Evolutionary conservation across 2,329 filamentous ascomycete species (phyloP).

Genomic region (Colletotrichum gloeosporioides): DNA sequence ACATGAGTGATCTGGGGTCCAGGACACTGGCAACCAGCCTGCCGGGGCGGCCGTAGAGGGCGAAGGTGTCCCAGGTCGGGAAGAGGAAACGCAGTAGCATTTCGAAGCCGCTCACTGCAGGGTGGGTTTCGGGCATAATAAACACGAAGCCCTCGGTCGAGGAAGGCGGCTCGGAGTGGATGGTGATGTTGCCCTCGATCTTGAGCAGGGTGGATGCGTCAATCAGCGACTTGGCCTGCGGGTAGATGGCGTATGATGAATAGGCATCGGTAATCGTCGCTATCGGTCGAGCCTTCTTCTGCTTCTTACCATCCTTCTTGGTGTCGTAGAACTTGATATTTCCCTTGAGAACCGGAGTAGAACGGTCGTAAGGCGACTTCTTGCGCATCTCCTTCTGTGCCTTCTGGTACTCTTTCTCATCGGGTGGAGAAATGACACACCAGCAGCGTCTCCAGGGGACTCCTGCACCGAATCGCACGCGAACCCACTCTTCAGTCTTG

Average conservation of each 20-base stretch:
- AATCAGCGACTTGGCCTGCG: conserved; percentile 90
- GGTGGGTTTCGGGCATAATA: conserved; percentile 92
- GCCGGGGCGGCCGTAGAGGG: conserved; percentile 86
- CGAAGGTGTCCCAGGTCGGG: conserved; percentile 92
- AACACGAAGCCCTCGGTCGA: conserved; percentile 94
- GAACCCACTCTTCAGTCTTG: conserved; percentile 89
- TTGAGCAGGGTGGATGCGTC: conserved; percentile 95
- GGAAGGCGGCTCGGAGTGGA: conserved; percentile 79
- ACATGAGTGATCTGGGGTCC: conserved; percentile 93
- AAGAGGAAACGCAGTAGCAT: conserved; percentile 94
- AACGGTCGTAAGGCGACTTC: conserved; percentile 81
- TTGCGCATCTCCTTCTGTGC: conserved; percentile 83
- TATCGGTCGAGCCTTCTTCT: conserved; percentile 89
- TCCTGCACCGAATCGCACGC: conserved; percentile 93
- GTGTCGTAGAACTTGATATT: conserved; percentile 95
- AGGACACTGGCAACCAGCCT: conserved; percentile 86
- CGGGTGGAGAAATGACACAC: conserved; percentile 91
- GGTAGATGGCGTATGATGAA: conserved; percentile 94
- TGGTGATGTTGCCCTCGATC: conserved; percentile 87
- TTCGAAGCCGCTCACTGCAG: conserved; percentile 93
- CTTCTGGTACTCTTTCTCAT: conserved; percentile 90
- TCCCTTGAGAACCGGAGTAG: conserved; percentile 74
- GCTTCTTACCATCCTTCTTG: conserved; percentile 76
- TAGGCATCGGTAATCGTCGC: conserved; percentile 91
- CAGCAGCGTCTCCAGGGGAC: conserved; percentile 96